Base-by-base conservation (phyloP, 2,329 filamentous ascomycete genomes). In the Beauveria brongniartii region DNA sequence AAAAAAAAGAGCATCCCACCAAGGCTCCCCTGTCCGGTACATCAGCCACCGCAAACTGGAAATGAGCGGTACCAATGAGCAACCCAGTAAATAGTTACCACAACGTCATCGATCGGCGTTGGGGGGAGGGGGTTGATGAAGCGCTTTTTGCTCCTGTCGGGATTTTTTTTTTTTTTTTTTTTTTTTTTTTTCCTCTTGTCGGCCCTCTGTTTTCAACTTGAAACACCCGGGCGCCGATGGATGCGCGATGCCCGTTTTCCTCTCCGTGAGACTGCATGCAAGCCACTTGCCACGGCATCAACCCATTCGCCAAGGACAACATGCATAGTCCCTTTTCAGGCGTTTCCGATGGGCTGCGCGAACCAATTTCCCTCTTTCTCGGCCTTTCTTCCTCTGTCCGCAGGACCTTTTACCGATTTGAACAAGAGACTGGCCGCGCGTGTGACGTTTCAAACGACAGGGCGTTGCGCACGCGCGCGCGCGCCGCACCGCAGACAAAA, bases 41-140 rank as follows among this genome's bases (percentile, higher is more conserved):
- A 5, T 20, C 5, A 37, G 34, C 40, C 55, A 50, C 44, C 30
- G 34, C 46, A 50, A 50, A n/a, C 14, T 51, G 44, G 30, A 43
- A 57, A 50, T 50, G 54, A 47, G 24, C 44, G 30, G 30, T 41
- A 10, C 43, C 20, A 47, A n/a, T 40, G 20, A 40, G 34, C 51
- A 44, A 34, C 30, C 28, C 30, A 34, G 34, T 16, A 26, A 22
- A 2, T 2, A 22, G 22, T 22, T 22, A 22, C 16, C 30, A 10
- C 46, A 44, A 59, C 56, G 56, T 59, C 56, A 59, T 59, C 56
- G 56, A 59, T 59, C 56, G 48, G 48, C 56, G 16, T 46, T 26
- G 5, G 3, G n/a, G 43, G 53, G 6, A 7, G n/a, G 20, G 18
- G 28, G n/a, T 34, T 34, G 30, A 34, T 34, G 30, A 14, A 34